Percentiles rank a stretch among this genome's conserved stretches.
phyloP scores from a whole-genome alignment of 73 alveolate genomes.

The Paraurostyla sp. region DNA sequence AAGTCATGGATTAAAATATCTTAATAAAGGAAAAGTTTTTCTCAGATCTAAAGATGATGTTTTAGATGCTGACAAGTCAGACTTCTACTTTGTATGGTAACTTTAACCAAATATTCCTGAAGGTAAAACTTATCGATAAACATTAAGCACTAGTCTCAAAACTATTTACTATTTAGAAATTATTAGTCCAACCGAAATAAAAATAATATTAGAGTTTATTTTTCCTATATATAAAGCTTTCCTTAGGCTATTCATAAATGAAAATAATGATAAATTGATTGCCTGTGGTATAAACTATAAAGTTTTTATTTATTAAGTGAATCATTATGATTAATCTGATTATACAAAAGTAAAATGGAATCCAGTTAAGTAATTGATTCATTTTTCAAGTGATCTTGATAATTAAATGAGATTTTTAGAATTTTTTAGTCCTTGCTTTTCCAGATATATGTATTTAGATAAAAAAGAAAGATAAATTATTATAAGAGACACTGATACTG shows the following conservation, averaged over 20 bases:
- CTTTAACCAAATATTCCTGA: neutral
- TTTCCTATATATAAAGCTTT: neutral
- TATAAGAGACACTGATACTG: neutral
- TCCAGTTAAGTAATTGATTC: neutral
- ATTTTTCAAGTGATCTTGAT: neutral
- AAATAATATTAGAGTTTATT: neutral
- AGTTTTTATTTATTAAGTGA: neutral
- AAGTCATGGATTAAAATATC: neutral
- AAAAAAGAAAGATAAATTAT: neutral
- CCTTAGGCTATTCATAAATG: neutral
- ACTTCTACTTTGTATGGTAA: neutral
- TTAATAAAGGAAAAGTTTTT: constrained; percentile 9
- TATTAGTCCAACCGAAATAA: neutral
- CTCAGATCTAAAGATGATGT: neutral
- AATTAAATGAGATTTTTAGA: neutral
- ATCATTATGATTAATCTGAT: neutral
- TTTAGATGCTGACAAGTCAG: neutral
- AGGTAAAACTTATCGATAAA: neutral
- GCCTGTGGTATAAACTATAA: neutral
- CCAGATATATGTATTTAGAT: neutral
- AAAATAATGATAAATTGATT: neutral
- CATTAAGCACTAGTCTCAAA: neutral
- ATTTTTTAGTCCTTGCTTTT: neutral
- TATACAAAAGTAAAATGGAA: constrained; percentile 17
- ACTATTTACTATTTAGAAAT: neutral